phyloP scores from a whole-genome alignment of 2,329 filamentous ascomycete species.

The Penicillium sp. region DNA sequence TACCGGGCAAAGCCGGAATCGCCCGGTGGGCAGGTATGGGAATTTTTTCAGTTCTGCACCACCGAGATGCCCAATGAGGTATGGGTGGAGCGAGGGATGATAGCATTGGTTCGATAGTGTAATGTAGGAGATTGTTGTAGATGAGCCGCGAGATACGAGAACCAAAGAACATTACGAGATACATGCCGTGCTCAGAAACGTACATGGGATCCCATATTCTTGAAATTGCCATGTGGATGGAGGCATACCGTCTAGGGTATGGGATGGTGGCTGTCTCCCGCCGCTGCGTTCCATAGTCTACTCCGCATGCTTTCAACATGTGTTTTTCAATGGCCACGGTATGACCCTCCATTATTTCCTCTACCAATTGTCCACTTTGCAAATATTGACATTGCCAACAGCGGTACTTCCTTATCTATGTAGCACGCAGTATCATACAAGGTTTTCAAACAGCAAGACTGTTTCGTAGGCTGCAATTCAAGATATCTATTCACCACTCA shows the following conservation, averaged over 20 bases:
- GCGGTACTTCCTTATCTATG: neutral
- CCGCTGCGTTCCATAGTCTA: neutral
- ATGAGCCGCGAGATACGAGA: neutral
- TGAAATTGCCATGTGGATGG: slow-evolving; percentile 4
- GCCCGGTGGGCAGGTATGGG: slow-evolving; percentile 11
- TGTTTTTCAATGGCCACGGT: neutral
- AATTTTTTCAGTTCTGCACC: slow-evolving; percentile 26
- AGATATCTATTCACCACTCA: neutral
- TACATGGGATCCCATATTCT: no score
- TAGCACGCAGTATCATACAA: neutral
- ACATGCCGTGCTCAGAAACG: neutral
- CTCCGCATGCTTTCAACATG: neutral
- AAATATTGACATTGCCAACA: neutral
- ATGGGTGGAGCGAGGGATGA: neutral
- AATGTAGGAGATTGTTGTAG: neutral
- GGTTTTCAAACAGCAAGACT: neutral
- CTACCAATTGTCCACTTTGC: neutral
- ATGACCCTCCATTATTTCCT: neutral
- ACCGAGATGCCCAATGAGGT: slow-evolving; percentile 28
- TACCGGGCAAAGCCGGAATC: neutral
- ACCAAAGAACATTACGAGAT: neutral
- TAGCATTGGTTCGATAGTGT: neutral
- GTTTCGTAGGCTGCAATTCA: neutral
- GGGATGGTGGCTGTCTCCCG: slow-evolving; percentile 7
- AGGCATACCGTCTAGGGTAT: neutral